phyloP scores from a whole-genome alignment of 1,139 yeast genomes.

The Scheffersomyces insectosa region DNA sequence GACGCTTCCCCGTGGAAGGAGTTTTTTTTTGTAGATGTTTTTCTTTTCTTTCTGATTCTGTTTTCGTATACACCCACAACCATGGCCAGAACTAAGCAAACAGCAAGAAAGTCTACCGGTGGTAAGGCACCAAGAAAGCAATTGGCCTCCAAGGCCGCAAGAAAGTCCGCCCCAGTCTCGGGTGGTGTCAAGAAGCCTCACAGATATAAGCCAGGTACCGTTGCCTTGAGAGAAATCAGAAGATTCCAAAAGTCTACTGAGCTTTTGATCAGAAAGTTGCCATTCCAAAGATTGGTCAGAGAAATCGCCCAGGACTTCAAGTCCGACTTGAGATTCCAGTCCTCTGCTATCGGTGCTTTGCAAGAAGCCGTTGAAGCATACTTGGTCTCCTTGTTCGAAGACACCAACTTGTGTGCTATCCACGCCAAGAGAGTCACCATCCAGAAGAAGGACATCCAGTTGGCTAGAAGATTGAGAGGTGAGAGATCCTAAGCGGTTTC shows the following conservation, averaged over 20 bases:
- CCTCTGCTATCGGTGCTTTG: constrained; percentile 53
- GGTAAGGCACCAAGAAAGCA: constrained; percentile 59
- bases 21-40: neutral
- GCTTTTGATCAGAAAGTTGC: constrained; percentile 53
- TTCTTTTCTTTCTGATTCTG: constrained; percentile 8
- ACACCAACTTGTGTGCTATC: constrained; percentile 55
- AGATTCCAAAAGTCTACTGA: constrained; percentile 55
- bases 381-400: constrained; percentile 52
- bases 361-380: constrained; percentile 57
- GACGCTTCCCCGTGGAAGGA: too few relatives aligned
- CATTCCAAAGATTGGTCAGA: constrained; percentile 52
- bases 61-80: constrained; percentile 5
- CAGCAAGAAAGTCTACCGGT: constrained; percentile 56
- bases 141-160: constrained; percentile 54
- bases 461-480: constrained; percentile 57
- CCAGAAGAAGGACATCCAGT: constrained; percentile 55
- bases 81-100: constrained; percentile 57
- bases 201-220: constrained; percentile 59
- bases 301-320: constrained; percentile 53
- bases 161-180: constrained; percentile 53
- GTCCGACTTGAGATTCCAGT: constrained; percentile 53
- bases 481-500: constrained; percentile 39
- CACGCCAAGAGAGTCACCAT: constrained; percentile 57
- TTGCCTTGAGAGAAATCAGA: constrained; percentile 56
- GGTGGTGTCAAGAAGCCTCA: constrained; percentile 57